Evolutionary conservation across 208 protist genomes (phyloP).

Genomic region (Plasmodiophora brassicae): DNA sequence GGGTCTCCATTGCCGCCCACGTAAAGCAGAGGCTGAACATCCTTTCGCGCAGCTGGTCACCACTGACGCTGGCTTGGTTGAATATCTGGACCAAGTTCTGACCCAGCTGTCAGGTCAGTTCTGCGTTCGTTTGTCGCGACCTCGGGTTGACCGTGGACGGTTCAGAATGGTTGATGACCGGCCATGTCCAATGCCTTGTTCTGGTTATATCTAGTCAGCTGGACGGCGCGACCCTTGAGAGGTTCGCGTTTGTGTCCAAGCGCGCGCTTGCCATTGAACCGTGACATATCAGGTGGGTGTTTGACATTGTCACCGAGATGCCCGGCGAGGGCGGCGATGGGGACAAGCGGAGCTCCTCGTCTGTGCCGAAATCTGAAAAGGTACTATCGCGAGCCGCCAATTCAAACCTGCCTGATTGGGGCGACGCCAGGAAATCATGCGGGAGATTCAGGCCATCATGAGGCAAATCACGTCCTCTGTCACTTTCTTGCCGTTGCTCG

Average conservation of each 20-base stretch:
- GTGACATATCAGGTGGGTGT: slow-evolving; percentile 77
- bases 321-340: not conserved
- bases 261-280: not conserved
- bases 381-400: not conserved
- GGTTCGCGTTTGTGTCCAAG: slow-evolving; percentile 38
- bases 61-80: slow-evolving; percentile 79
- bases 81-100: slow-evolving; percentile 87
- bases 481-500: slow-evolving; percentile 87
- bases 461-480: slow-evolving; percentile 92
- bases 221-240: slow-evolving; percentile 71
- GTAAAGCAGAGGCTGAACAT: not conserved
- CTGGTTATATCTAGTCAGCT: slow-evolving; percentile 73
- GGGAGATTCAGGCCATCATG: slow-evolving; percentile 81
- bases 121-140: not conserved
- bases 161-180: slow-evolving; percentile 75
- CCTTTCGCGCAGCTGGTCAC: slow-evolving; percentile 65
- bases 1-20: not conserved
- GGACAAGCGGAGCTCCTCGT: slow-evolving; percentile 24
- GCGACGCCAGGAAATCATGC: slow-evolving; percentile 76
- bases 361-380: slow-evolving; percentile 36
- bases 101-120: slow-evolving; percentile 72
- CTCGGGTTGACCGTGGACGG: not conserved
- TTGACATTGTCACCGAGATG: slow-evolving; percentile 77
- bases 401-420: slow-evolving; percentile 10
- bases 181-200: slow-evolving; percentile 84